Conservation (phyloP, 306 rosid genomes). For the Cicer cuneatum region DNA sequence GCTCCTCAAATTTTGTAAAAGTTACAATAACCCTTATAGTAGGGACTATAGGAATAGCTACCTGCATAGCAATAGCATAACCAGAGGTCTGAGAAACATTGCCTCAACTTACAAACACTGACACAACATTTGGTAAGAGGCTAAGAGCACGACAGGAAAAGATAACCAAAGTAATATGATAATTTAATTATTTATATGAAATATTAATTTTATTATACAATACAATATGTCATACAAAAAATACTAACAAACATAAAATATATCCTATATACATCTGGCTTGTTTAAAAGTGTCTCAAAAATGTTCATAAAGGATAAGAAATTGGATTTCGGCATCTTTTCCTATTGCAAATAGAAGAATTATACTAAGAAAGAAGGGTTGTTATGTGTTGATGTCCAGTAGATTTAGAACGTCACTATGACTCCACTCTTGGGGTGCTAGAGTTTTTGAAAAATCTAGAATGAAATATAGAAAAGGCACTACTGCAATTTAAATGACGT, state of each 20-base stretch:
- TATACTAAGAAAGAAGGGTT: not conserved
- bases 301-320: constrained; percentile 20
- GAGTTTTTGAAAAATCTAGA: constrained; percentile 30
- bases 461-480: not conserved
- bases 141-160: not conserved
- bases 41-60: constrained; percentile 97
- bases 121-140: not conserved
- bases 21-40: constrained; percentile 90
- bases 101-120: constrained; percentile 14
- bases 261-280: not conserved
- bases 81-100: constrained; percentile 38
- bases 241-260: constrained; percentile 4
- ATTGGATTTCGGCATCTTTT: not conserved
- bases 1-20: constrained; percentile 96
- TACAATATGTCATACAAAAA: constrained; percentile 7
- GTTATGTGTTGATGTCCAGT: not conserved
- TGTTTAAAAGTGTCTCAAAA: constrained; percentile 11
- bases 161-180: not conserved
- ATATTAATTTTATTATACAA: not conserved
- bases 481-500: not conserved
- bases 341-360: not conserved
- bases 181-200: not conserved
- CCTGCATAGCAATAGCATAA: constrained; percentile 56
- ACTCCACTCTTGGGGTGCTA: constrained; percentile 21
- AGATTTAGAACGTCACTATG: not conserved